Evolutionary conservation across 805 yeast genomes (phyloP), one percentile per base, ranked within the genome.

Genomic region (Saccharomycopsis guyanensis): DNA sequence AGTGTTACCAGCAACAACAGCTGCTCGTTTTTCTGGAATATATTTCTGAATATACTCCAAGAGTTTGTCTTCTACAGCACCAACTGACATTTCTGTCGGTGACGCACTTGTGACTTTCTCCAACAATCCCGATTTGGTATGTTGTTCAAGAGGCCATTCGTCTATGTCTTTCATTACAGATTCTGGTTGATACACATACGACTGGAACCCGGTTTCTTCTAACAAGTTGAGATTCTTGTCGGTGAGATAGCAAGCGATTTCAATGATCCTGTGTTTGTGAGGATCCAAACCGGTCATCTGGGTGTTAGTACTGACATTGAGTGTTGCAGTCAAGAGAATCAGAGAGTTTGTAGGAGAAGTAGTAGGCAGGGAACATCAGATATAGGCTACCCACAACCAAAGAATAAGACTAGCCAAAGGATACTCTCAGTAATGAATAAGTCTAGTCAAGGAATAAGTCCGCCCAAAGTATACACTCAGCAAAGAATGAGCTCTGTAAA

Each of bases 281-380:
- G 80, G 78, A 56, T 91, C 83, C 34, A 93, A 66, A 0, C 99
- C 99, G 0, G 99, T 93, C 98, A 93, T 93, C 64, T 65, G 27
- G 3, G 20, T 3, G n/a, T n/a, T n/a, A n/a, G n/a, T n/a, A n/a
- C n/a, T n/a, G n/a, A n/a, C n/a, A n/a, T n/a, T n/a, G n/a, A n/a
- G n/a, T n/a, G n/a, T n/a, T n/a, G n/a, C n/a, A n/a, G n/a, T n/a
- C n/a, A n/a, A n/a, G n/a, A n/a, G n/a, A n/a, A n/a, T n/a, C n/a
- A n/a, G n/a, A n/a, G n/a, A n/a, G n/a, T n/a, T n/a, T n/a, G n/a
- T n/a, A n/a, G n/a, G n/a, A n/a, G n/a, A n/a, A n/a, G n/a, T n/a
- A n/a, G n/a, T n/a, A n/a, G n/a, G n/a, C n/a, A n/a, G n/a, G n/a
- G n/a, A n/a, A n/a, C n/a, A n/a, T n/a, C n/a, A n/a, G n/a, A n/a